Evolutionary conservation across 106 monocot genomes (phyloP), one percentile per base, ranked within the genome.

Genomic region (Amphibolis antarctica): DNA sequence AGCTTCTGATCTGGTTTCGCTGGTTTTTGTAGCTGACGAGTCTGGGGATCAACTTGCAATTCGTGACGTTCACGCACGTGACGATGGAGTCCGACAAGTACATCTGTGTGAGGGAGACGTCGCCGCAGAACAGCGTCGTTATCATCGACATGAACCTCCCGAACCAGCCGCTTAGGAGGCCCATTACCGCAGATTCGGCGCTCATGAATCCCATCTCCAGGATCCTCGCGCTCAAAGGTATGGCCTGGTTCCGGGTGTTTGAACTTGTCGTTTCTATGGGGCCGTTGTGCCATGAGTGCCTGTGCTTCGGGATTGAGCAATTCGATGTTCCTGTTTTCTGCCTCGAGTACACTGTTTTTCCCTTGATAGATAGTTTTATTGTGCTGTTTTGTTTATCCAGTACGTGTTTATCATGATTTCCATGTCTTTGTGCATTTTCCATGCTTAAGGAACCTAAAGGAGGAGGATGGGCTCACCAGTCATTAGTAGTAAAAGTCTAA

Each of bases 11-110:
- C 14, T 54, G 46, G 43, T 25, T 66, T 2, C 4, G 28, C 46
- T 63, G 4, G 54, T 4, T 25, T 55, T 4, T 64, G 36, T 82
- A 96, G 96, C 96, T 96, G 42, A 78, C 89, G 61, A 87, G 86
- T 63, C 55, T 90, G 30, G 96, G 96, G 23, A 87, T 96, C 60
- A 90, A 80, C 64, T 84, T 67, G 12, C 96, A 96, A 68, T 96
- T 96, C 68, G 80, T 96, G 55, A 96, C 96, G 3, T 96, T 96
- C 66, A 96, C 96, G 14, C 96, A 96, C 45, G 96, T 96, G 5
- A 96, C 96, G 20, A 96, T 96, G 96, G 96, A 96, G 60, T 96
- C 96, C 5, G 96, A 96, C 5, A 96, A 89, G 70, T 87, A 90
- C 58, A 96, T 96, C 49, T 96, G 96, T 44, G 90, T 96, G 48